phyloP scores from a whole-genome alignment of 352 stramenopile species.

The Phytophthora tubulina region DNA sequence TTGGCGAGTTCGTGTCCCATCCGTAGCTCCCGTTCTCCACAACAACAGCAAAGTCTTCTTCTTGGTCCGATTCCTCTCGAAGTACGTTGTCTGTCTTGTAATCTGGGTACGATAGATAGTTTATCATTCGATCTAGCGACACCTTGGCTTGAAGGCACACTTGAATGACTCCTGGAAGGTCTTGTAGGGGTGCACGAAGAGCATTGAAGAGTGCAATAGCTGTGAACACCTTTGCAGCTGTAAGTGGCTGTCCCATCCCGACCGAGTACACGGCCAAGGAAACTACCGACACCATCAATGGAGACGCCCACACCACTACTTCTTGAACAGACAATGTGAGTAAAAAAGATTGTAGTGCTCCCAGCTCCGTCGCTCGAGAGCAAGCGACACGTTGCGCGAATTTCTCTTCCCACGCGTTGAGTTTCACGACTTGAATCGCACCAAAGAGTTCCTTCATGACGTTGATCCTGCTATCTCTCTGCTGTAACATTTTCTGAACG shows the following conservation, averaged over 20 bases:
- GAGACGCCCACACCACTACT: conserved; percentile 58
- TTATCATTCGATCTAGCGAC: conserved; percentile 36
- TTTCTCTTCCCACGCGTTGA: conserved; percentile 95
- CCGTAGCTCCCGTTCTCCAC: conserved; percentile 38
- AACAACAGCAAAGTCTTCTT: conserved; percentile 30
- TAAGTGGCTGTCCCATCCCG: conserved; percentile 38
- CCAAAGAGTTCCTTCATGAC: conserved; percentile 91
- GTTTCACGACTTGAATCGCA: conserved; percentile 96
- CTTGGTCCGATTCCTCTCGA: background rate
- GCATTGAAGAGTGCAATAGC: conserved; percentile 55
- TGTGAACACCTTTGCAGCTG: conserved; percentile 57
- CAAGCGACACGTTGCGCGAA: conserved; percentile 42
- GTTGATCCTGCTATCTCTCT: conserved; percentile 92
- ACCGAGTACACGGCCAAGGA: conserved; percentile 59
- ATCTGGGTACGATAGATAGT: conserved; percentile 38
- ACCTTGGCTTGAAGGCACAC: conserved; percentile 26
- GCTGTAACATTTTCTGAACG: conserved; percentile 82
- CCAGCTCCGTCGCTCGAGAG: conserved; percentile 85
- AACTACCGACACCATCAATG: conserved; percentile 53
- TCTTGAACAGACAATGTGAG: conserved; percentile 73
- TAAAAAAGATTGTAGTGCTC: conserved; percentile 66
- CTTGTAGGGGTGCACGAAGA: conserved; percentile 42
- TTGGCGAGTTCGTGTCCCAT: conserved; percentile 26
- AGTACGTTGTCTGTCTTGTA: conserved; percentile 12
- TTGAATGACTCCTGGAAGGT: conserved; percentile 40